A percentile compares a stretch with the other conserved stretches of the same genome.
phyloP scores from a whole-genome alignment of 2,329 filamentous ascomycete species.

The Metarhizium album region DNA sequence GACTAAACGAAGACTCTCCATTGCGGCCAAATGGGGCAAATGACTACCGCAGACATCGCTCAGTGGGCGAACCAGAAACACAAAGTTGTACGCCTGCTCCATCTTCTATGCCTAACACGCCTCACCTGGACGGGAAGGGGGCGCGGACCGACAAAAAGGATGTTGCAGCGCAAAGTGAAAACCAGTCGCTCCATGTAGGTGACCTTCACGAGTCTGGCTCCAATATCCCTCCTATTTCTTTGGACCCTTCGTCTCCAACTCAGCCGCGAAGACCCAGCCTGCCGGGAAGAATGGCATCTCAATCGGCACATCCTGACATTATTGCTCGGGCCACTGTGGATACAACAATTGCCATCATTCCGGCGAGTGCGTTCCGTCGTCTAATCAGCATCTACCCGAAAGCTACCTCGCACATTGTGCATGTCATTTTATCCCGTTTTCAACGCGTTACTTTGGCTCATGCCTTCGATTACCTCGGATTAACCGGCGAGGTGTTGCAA shows the following conservation, averaged over 20 bases:
- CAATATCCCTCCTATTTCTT: conserved; percentile 62
- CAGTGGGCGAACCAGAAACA: conserved; percentile 11
- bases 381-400: conserved; percentile 91
- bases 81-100: conserved; percentile 8
- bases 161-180: conserved; percentile 10
- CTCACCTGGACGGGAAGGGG: conserved; percentile 22
- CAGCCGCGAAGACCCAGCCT: conserved; percentile 25
- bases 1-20: conserved; percentile 46
- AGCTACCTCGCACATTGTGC: conserved; percentile 92
- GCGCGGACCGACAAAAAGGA: conserved; percentile 3
- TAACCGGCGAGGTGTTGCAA: conserved; percentile 83
- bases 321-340: conserved; percentile 93
- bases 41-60: conserved; percentile 19
- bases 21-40: conserved; percentile 13
- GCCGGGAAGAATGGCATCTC: conserved; percentile 38
- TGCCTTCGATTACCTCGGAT: conserved; percentile 84
- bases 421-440: conserved; percentile 89
- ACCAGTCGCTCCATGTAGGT: conserved; percentile 3
- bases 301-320: conserved; percentile 90
- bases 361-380: conserved; percentile 86
- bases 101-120: conserved; percentile 27
- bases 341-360: conserved; percentile 96
- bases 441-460: conserved; percentile 92
- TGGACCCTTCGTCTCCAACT: conserved; percentile 40
- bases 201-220: conserved; percentile 19